Conservation (phyloP, 441 rosid species). For the Euphorbia schlechtendalii region DNA sequence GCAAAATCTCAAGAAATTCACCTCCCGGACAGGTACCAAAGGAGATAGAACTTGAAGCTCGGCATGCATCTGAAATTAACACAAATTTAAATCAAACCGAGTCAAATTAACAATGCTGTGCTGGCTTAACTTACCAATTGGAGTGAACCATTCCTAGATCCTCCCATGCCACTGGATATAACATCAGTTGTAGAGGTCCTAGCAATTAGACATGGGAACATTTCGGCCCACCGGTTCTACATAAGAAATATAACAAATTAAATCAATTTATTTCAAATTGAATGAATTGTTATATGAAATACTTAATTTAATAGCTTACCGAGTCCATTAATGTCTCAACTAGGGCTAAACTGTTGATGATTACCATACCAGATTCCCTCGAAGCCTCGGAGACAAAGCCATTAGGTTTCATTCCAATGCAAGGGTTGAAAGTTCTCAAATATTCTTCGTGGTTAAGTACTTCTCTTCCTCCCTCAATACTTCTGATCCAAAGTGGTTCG, state of each 20-base stretch:
- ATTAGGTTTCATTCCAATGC: constrained; percentile 50
- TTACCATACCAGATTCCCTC: constrained; percentile 61
- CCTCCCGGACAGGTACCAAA: constrained; percentile 77
- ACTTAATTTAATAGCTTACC: constrained; percentile 32
- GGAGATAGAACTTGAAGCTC: constrained; percentile 88
- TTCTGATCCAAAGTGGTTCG: constrained; percentile 65
- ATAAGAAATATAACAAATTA: neutral
- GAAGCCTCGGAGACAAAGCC: constrained; percentile 77
- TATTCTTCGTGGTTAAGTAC: constrained; percentile 69
- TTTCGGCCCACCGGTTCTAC: constrained; percentile 79
- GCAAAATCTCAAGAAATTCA: constrained; percentile 80
- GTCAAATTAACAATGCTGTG: constrained; percentile 10
- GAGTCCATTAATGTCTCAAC: constrained; percentile 88
- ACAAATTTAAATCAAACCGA: neutral
- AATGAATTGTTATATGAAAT: too few relatives aligned
- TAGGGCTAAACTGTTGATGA: constrained; percentile 78
- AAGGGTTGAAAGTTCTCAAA: constrained; percentile 41
- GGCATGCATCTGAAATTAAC: constrained; percentile 60
- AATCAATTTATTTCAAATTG: too few relatives aligned
- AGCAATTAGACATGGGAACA: constrained; percentile 78
- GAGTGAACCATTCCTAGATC: constrained; percentile 68
- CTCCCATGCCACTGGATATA: constrained; percentile 60
- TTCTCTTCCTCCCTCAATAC: constrained; percentile 50
- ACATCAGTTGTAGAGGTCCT: constrained; percentile 62
- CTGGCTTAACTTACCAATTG: constrained; percentile 65